Evolutionary conservation across 1,284 basidiomycete genomes (phyloP).

Genomic region (Exobasidium rhododendri): DNA sequence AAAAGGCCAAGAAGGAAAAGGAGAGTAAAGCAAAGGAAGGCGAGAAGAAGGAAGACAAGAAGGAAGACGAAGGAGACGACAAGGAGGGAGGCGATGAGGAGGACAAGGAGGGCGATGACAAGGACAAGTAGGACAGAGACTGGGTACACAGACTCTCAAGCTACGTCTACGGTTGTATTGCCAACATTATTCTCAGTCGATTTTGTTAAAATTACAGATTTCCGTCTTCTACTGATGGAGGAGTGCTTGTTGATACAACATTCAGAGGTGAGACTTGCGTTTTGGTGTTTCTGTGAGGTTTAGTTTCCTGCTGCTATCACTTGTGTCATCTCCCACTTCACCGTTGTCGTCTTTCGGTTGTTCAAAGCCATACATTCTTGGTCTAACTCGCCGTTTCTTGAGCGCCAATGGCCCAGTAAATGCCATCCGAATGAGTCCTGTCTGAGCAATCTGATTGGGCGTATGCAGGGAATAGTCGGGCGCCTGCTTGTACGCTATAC

Average conservation of each 20-base stretch:
- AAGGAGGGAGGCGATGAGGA: conserved; percentile 17
- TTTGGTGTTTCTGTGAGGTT: neutral
- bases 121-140: neutral
- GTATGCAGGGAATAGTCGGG: conserved; percentile 25
- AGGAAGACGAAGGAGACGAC: conserved; percentile 10
- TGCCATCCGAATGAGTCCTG: conserved; percentile 34
- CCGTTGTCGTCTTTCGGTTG: conserved; percentile 18
- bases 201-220: neutral
- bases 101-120: conserved; percentile 18
- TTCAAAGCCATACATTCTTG: conserved; percentile 30
- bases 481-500: conserved; percentile 28
- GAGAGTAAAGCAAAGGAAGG: conserved; percentile 21
- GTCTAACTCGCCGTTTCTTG: conserved; percentile 38
- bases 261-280: conserved; percentile 1
- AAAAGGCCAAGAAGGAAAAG: conserved; percentile 18
- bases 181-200: neutral
- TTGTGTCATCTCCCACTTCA: neutral
- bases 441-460: conserved; percentile 29
- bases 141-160: neutral
- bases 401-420: conserved; percentile 39
- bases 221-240: neutral
- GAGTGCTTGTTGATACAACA: neutral
- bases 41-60: conserved; percentile 17
- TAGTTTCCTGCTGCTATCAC: neutral
- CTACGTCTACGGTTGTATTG: conserved; percentile 2